Conservation (phyloP, 2,329 filamentous ascomycete species). For the Trichoderma cornu-damae region DNA sequence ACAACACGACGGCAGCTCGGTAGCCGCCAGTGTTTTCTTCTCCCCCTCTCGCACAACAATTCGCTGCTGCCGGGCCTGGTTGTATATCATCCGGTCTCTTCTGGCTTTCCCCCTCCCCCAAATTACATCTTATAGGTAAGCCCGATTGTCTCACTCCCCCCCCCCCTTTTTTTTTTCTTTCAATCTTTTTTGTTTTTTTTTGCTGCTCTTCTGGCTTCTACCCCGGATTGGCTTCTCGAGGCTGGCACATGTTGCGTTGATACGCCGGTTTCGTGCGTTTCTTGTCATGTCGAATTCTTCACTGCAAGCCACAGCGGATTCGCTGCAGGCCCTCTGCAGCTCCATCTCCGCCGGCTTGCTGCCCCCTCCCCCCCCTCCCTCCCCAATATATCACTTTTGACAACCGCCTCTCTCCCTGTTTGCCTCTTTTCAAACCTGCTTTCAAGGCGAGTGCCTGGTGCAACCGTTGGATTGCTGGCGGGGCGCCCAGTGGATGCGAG, state of each 20-base stretch:
- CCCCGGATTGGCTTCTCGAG: background rate
- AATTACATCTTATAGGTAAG: background rate
- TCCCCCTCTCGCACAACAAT: background rate
- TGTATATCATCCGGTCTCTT: too few species aligned
- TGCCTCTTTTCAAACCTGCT: constrained; percentile 4
- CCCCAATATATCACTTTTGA: background rate
- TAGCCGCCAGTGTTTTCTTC: constrained; percentile 2
- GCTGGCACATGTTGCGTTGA: background rate
- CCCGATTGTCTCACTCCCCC: too few species aligned
- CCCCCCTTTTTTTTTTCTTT: too few species aligned
- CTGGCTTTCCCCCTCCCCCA: background rate
- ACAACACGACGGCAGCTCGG: background rate
- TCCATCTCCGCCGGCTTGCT: constrained; percentile 1
- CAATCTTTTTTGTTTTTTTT: too few species aligned
- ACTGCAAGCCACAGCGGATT: constrained; percentile 3
- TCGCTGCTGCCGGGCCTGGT: background rate
- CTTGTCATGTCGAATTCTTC: background rate
- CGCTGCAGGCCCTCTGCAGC: constrained; percentile 10
- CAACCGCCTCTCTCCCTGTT: background rate
- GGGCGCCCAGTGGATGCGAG: background rate
- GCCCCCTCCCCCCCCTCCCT: background rate
- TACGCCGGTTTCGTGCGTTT: background rate
- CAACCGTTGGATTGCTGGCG: background rate
- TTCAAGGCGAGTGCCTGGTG: constrained; percentile 1
- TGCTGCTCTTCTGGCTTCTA: background rate